Evolutionary conservation across 2,329 filamentous ascomycete species (phyloP), one percentile per base, ranked within the genome.

Genomic region (Chrysosphaeria jannelii): DNA sequence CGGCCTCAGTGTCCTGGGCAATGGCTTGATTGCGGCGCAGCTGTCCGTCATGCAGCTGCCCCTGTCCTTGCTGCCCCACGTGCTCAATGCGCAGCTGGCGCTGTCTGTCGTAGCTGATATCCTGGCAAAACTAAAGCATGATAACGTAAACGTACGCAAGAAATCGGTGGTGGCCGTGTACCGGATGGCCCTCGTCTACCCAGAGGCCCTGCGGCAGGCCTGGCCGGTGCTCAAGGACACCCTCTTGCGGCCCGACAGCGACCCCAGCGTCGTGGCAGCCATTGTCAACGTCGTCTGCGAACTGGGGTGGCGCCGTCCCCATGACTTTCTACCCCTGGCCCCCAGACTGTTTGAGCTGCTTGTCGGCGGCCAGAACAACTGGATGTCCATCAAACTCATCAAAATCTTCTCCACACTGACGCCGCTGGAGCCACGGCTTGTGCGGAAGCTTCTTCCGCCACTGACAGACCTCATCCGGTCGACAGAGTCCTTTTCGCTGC

Each of bases 361-460:
- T 13, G 79, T 91, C 8, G 71, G 88, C 29, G 69, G 78, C 26
- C 71, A 71, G 18, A 93, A 97, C 44, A 97, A 97, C 44, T 97
- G 85, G 85, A 93, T 97, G 81, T 79, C 79, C 28, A 97, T 97
- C 40, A 97, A 97, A 42, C 62, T 97, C 30, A 93, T 97, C 42
- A 97, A 97, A 46, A 57, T 97, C 71, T 97, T 97, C 53, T 81
- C 85, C 20, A 88, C 76, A 2, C 49, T 97, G 29, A 93, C 79
- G 3, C 85, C 85, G 0, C 47, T 93, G 15, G 85, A 97, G 39
- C 81, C 85, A 9, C 64, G 85, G 26, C 51, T 97, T 6, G 71
- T 90, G 23, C 75, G 72, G 39, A 97, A 97, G 42, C 50, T 97
- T 10, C 48, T 93, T 14, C 76, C 81, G 6, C 85, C 85, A 10